Conservation (phyloP, 805 yeast species). For the Limtongia smithiae region DNA sequence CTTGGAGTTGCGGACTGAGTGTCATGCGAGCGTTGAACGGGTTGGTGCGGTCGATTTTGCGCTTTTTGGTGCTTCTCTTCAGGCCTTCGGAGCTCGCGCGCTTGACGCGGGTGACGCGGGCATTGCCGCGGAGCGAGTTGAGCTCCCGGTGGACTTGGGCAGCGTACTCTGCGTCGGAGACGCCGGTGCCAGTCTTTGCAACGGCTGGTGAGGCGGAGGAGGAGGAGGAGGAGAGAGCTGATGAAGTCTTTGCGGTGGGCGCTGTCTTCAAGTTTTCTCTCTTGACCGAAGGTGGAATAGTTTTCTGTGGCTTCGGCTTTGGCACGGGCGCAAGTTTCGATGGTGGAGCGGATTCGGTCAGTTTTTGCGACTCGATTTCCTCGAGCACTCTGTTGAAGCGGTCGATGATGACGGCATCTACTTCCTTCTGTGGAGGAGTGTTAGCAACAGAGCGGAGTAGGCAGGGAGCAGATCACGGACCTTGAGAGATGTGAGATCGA, state of each 20-base stretch:
- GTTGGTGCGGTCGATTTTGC: constrained; percentile 35
- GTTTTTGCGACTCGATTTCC: constrained; percentile 35
- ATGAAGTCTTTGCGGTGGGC: constrained; percentile 23
- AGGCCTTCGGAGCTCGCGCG: constrained; percentile 13
- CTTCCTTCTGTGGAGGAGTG: constrained; percentile 46
- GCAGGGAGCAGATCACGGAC: too few species aligned
- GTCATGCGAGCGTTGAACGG: constrained; percentile 43
- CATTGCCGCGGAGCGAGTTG: constrained; percentile 12
- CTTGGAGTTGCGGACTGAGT: constrained; percentile 51
- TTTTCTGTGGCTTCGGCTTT: neutral
- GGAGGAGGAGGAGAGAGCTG: neutral
- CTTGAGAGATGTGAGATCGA: constrained; percentile 49
- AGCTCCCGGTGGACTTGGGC: constrained; percentile 21
- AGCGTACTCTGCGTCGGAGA: constrained; percentile 21
- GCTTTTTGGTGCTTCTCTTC: constrained; percentile 24
- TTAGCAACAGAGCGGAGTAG: too few species aligned
- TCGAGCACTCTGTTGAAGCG: constrained; percentile 52
- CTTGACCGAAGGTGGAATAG: neutral
- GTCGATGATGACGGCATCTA: constrained; percentile 58
- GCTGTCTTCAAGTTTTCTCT: neutral
- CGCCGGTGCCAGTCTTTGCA: neutral
- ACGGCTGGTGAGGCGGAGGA: neutral
- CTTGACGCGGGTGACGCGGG: constrained; percentile 19
- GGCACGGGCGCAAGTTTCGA: too few species aligned
- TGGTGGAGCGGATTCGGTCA: too few species aligned